Evolutionary conservation across 2,329 filamentous ascomycete species (phyloP), one percentile per base, ranked within the genome.

Genomic region (Diaporthe helianthi): DNA sequence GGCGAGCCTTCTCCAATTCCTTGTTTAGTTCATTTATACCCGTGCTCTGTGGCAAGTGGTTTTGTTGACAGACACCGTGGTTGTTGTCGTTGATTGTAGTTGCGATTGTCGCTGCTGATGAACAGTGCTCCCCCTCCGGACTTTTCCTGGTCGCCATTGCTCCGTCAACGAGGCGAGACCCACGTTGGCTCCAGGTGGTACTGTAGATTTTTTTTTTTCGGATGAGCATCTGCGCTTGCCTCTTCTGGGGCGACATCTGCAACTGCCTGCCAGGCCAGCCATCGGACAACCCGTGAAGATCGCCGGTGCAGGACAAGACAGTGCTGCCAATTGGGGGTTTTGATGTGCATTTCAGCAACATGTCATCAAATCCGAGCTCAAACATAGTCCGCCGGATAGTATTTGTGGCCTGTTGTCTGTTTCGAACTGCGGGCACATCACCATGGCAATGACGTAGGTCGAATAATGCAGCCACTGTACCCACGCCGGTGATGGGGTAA

Each of bases 161-260:
- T 67, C 65, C 65, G 65, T 67, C 41, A 58, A 67, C 29, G 44
- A 36, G 53, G 41, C 38, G 52, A 67, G 65, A 58, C 65, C 65
- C 65, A 67, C 65, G 65, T 36, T 31, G 65, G 65, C 65, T 47
- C 52, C 58, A 49, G 22, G 58, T 63, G 58, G 29, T n/a, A n/a
- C n/a, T n/a, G n/a, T 49, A 29, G 29, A 51, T 58, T 31, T 49
- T 58, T 58, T 58, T 31, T 49, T 58, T 58, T 67, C 52, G 65
- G 52, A 67, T 49, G 65, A 67, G 52, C 52, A 58, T 44, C 44
- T 49, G 65, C 53, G 36, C 65, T 58, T 67, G 52, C 53, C 65
- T 58, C 33, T 38, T 53, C 29, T 19, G 65, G 52, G 44, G 54
- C 36, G 41, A 29, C 53, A 54, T 54, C 52, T 46, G 9, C 38